Conservation (phyloP, 1,284 basidiomycete species). For the Puccinia horiana region DNA sequence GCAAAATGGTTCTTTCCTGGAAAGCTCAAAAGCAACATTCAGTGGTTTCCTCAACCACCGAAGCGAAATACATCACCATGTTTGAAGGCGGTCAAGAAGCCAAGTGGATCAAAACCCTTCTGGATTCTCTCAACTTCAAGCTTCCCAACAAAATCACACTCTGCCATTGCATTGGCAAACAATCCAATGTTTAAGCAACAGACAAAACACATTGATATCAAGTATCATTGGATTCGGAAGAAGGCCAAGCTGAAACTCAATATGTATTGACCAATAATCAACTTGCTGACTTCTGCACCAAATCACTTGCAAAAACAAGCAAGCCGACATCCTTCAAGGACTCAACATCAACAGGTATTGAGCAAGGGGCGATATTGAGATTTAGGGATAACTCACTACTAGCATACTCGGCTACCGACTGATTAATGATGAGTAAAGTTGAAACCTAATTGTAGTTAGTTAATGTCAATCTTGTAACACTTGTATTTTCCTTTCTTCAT, state of each 20-base stretch:
- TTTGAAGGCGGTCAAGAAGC: neutral
- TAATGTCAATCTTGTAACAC: too few relatives aligned
- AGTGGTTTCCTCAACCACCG: neutral
- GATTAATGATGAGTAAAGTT: too few relatives aligned
- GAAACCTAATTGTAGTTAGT: too few relatives aligned
- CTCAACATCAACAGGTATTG: slow-evolving; percentile 3
- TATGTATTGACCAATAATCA: slow-evolving; percentile 36
- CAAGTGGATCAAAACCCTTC: neutral
- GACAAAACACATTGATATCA: slow-evolving; percentile 50
- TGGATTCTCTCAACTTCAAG: neutral
- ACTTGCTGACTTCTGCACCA: slow-evolving; percentile 51
- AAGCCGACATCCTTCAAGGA: neutral
- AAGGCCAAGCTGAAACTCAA: slow-evolving; percentile 24
- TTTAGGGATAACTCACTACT: too few relatives aligned
- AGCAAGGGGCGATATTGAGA: too few relatives aligned
- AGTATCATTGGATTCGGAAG: slow-evolving; percentile 45
- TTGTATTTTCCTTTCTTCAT: too few relatives aligned
- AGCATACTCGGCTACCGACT: too few relatives aligned
- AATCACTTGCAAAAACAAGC: too few relatives aligned
- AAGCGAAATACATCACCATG: slow-evolving; percentile 2
- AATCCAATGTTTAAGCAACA: too few relatives aligned
- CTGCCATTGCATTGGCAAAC: slow-evolving; percentile 47
- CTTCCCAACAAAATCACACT: neutral
- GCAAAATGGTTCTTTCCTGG: neutral
- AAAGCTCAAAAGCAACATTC: neutral